Base-by-base conservation (phyloP, 805 yeast genomes). In the Schwanniomyces pseudopolymorphus region DNA sequence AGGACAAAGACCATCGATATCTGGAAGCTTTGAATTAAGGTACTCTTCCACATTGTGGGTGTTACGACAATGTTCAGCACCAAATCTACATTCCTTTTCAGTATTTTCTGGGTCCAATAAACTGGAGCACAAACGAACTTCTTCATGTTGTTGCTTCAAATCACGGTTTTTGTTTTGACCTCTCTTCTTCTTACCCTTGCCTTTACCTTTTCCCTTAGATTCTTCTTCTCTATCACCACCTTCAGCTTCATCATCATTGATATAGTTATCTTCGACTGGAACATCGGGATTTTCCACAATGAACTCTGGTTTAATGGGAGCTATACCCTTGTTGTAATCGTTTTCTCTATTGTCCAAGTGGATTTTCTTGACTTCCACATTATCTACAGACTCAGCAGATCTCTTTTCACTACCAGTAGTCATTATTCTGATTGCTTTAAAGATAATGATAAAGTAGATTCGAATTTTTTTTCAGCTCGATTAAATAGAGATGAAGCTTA, bases 91-190 rank as follows among this genome's bases (percentile, higher is more conserved):
- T 33, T 61, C 69, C 46, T 58, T 67, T 5, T 59, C 59, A 27
- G 63, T 62, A 10, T 69, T n/a, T n/a, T n/a, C 78, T 2, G 85
- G 87, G 53, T 84, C 86, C 17, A 84, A 66, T 33, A 80, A 70
- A 24, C 83, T 70, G 1, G 82, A 74, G 67, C 97, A 91, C 45
- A 90, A 61, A 54, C 82, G 78, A 40, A 85, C 64, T 6, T 69
- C 75, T 48, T 86, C 96, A 43, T 77, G 81, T 3, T 68, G 72
- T 61, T 89, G 96, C 47, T 76, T 79, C 53, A 88, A 74, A 52
- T 87, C 91, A 57, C 97, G 75, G 48, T 80, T 81, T 63, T 89
- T 89, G 66, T 89, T 89, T 68, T 89, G 96, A 0, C 96, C 96
- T 49, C 89, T 72, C 42, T 72, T 70, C 59, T 79, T 84, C 11